Base-by-base conservation (phyloP, 306 rosid genomes). In the Glycine soja region DNA sequence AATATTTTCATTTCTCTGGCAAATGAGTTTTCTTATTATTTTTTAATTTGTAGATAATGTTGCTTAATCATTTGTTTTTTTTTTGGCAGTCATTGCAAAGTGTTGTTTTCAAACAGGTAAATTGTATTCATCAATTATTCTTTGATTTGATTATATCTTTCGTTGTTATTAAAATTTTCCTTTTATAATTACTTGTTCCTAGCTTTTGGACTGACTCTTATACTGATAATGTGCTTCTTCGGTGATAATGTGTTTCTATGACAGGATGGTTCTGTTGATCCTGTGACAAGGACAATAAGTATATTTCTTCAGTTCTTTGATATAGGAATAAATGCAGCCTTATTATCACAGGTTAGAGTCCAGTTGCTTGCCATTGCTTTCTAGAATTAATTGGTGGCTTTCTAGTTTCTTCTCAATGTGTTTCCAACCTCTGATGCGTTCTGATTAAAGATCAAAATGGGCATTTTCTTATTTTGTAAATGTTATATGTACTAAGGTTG, bases 251-350 rank as follows among this genome's bases (percentile, higher is more conserved):
- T 70, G 40, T 62, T 87, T 72, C 40, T 77, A 19, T 80, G 79
- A 82, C 90, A 95, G 99, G 97, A 93, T 88, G 99, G 99, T 84
- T 90, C 97, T 50, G 97, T 95, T 76, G 99, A 95, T 81, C 99
- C 99, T 30, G 99, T 95, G 80, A 95, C 99, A 15, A 91, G 76
- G 91, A 87, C 89, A 15, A 93, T 95, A 71, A 91, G 88, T 86
- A 88, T 95, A 89, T 95, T 89, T 89, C 88, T 93, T 85, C 96
- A 93, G 91, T 91, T 90, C 86, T 95, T 95, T 81, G 99, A 95
- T 86, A 95, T 95, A 64, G 99, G 99, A 84, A 95, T 93, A 83
- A 85, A 95, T 80, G 98, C 92, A n/a, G 87, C 99, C 45, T 78
- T 95, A 77, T 83, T 95, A 59, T 95, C 99, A 70, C 99, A 95